Evolutionary conservation across 2,329 filamentous ascomycete genomes (phyloP).

Genomic region (Colletotrichum godetiae): DNA sequence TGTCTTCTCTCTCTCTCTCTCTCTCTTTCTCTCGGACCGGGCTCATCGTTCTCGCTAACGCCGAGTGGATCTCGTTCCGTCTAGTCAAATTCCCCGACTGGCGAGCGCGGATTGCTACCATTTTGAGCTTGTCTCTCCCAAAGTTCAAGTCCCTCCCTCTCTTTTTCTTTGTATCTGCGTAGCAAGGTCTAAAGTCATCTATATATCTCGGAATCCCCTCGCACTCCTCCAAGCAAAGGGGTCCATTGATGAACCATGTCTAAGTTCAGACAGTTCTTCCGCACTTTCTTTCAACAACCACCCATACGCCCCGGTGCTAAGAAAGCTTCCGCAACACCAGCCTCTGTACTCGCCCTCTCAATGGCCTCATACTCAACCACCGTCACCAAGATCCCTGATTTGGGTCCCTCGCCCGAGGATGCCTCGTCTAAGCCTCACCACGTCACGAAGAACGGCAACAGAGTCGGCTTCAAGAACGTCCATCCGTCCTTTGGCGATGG

Average conservation of each 20-base stretch:
- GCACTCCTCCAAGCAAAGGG: not conserved
- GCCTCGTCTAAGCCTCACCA: constrained; percentile 61
- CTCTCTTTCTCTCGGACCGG: not conserved
- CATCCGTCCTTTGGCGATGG: constrained; percentile 56
- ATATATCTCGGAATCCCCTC: constrained; percentile 12
- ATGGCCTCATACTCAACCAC: constrained; percentile 39
- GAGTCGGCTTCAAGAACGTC: constrained; percentile 61
- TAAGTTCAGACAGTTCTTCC: constrained; percentile 25
- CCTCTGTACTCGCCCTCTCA: constrained; percentile 33
- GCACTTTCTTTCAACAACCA: constrained; percentile 15
- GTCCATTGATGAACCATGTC: constrained; percentile 13
- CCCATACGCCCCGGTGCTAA: constrained; percentile 16
- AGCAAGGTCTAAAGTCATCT: not conserved
- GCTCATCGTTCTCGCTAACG: not conserved
- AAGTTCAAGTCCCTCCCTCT: not conserved
- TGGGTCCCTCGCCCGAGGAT: constrained; percentile 52
- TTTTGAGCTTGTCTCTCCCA: not conserved
- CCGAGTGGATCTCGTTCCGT: constrained; percentile 1
- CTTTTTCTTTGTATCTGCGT: not conserved
- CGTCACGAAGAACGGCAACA: constrained; percentile 52
- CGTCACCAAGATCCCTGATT: constrained; percentile 49
- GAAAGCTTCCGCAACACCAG: constrained; percentile 25
- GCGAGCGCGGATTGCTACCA: not conserved
- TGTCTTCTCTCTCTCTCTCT: not conserved
- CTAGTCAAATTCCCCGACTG: not conserved